Percentiles rank a stretch among this genome's conserved stretches.
These are phyloP conservation scores for Salicornia ramosissima DNA, from an alignment of 148 eudicot species.

Conservation along the genomic window DNA sequence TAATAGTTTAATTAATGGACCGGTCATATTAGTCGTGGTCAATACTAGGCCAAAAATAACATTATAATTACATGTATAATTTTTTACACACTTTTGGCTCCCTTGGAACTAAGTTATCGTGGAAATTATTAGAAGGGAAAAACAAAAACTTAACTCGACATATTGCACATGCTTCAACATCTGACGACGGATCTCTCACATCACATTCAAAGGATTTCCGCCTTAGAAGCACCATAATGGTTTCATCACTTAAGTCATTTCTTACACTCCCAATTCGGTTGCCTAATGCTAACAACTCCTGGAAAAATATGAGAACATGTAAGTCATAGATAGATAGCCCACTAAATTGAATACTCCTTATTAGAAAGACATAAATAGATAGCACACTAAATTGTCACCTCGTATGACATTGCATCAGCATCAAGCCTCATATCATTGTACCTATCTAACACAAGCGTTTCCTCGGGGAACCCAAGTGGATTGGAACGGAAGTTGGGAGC, in stretches of 20 bases:
- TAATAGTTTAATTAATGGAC: too few species aligned
- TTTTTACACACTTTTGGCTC: too few species aligned
- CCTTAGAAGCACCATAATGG: slow-evolving; percentile 35
- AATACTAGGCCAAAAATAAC: too few species aligned
- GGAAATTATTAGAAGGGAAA: too few species aligned
- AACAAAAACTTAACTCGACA: slow-evolving; percentile 30
- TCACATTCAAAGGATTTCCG: slow-evolving; percentile 27
- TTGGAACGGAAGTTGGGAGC: neutral
- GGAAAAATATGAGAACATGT: neutral
- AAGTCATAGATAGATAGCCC: neutral
- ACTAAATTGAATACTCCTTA: neutral
- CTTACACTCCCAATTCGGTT: slow-evolving; percentile 58
- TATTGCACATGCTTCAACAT: slow-evolving; percentile 51
- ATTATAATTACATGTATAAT: too few species aligned
- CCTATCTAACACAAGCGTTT: neutral
- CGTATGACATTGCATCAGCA: slow-evolving; percentile 24
- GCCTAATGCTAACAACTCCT: slow-evolving; percentile 68
- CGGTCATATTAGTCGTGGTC: too few species aligned
- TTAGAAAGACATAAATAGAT: too few species aligned
- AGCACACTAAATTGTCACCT: slow-evolving; percentile 5
- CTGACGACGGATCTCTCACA: slow-evolving; percentile 17
- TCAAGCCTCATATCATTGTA: neutral
- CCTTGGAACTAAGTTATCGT: too few species aligned
- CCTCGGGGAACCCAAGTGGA: neutral
- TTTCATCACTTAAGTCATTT: slow-evolving; percentile 55